A percentile compares a stretch with the other conserved stretches of the same genome.
Evolutionary conservation across 1,139 yeast species (phyloP).

Genomic region (Zygosaccharomyces pseudobailii): DNA sequence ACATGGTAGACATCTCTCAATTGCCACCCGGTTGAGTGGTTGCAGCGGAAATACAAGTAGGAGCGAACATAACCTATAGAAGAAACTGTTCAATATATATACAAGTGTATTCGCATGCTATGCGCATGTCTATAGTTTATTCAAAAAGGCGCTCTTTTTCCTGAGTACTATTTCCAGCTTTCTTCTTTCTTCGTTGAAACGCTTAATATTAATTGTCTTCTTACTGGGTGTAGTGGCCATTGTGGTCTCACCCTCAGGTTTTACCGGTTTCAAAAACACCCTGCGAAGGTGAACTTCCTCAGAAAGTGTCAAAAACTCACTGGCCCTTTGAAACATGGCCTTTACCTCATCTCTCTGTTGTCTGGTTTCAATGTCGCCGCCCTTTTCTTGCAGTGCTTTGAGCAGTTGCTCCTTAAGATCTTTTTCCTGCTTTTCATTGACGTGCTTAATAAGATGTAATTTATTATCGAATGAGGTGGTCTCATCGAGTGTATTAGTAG

Average conservation of each 20-base stretch:
- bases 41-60: not conserved
- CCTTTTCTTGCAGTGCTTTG: conserved; percentile 26
- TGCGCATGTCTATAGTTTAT: conserved; percentile 16
- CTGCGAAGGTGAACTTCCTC: conserved; percentile 41
- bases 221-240: conserved; percentile 34
- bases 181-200: conserved; percentile 47
- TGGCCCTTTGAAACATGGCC: conserved; percentile 33
- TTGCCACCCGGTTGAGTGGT: conserved; percentile 82
- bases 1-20: conserved; percentile 64
- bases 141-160: conserved; percentile 36
- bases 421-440: conserved; percentile 37
- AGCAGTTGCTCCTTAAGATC: conserved; percentile 33
- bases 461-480: conserved; percentile 39
- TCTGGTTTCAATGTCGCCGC: conserved; percentile 23
- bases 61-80: not conserved
- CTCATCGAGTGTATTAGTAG: conserved; percentile 20
- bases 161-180: conserved; percentile 41
- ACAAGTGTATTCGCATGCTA: conserved; percentile 7
- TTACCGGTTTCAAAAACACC: conserved; percentile 40
- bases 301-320: conserved; percentile 38
- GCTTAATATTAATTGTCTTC: conserved; percentile 38
- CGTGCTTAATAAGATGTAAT: conserved; percentile 36
- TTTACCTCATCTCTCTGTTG: conserved; percentile 36
- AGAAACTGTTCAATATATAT: not conserved
- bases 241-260: conserved; percentile 33